phyloP scores from a whole-genome alignment of 139 green algal species.

The Chlamydomonas applanata region DNA sequence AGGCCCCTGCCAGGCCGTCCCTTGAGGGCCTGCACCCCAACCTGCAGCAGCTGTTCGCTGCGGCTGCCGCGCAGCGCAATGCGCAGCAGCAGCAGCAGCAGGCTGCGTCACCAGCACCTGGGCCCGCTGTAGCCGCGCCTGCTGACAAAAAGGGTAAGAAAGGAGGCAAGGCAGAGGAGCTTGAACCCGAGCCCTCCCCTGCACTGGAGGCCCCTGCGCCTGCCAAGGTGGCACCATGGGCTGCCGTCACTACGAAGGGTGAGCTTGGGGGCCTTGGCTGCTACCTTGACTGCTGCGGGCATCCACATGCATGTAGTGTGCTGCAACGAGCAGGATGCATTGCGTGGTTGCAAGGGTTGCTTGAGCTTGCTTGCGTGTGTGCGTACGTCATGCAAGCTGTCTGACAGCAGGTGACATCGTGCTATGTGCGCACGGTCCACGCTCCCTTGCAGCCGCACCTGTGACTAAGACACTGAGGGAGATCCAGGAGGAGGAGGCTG shows the following conservation, averaged over 20 bases:
- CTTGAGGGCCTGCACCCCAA: constrained; percentile 13
- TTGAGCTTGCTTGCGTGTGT: too few species aligned
- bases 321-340: too few species aligned
- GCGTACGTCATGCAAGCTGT: too few species aligned
- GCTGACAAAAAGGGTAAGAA: constrained; percentile 2
- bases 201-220: constrained; percentile 15
- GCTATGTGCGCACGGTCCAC: not conserved
- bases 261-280: too few species aligned
- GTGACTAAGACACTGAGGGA: constrained; percentile 61
- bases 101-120: not conserved
- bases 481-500: constrained; percentile 79
- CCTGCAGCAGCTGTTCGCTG: constrained; percentile 25
- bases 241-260: constrained; percentile 35
- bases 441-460: not conserved
- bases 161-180: not conserved
- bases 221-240: constrained; percentile 60
- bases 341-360: not conserved
- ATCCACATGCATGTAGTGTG: too few species aligned
- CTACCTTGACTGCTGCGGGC: too few species aligned
- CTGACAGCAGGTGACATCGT: too few species aligned
- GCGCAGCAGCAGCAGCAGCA: constrained; percentile 14
- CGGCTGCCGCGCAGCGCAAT: not conserved
- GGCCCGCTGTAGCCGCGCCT: too few species aligned
- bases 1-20: not conserved
- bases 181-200: not conserved